Evolutionary conservation across 2,329 filamentous ascomycete genomes (phyloP).

Genomic region (Paecilomyces formosus): DNA sequence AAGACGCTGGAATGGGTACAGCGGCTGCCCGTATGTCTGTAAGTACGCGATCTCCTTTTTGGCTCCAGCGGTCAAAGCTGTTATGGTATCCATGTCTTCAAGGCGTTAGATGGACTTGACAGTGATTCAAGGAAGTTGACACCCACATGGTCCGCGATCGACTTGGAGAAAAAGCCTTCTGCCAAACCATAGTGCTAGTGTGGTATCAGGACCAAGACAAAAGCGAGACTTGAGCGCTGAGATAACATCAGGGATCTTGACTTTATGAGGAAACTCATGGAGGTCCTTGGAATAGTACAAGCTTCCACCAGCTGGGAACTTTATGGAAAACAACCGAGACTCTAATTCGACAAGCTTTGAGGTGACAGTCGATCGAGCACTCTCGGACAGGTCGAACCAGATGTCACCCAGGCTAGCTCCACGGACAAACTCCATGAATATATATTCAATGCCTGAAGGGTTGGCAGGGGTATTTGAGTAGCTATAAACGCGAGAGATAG

Average conservation of each 20-base stretch:
- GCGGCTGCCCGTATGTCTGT: conserved; percentile 14
- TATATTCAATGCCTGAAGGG: conserved; percentile 18
- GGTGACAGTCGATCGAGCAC: conserved; percentile 9
- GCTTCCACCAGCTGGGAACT: conserved; percentile 19
- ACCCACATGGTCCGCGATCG: conserved; percentile 18
- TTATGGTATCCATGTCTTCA: conserved; percentile 7
- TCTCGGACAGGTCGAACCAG: conserved; percentile 9
- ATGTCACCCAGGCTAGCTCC: conserved; percentile 10
- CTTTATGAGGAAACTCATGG: background rate
- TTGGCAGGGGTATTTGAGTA: conserved; percentile 15
- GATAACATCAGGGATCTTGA: conserved; percentile 3
- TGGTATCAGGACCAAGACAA: conserved; percentile 16
- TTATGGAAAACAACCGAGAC: conserved; percentile 5
- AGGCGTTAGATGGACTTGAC: background rate
- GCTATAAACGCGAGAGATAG: conserved; percentile 13
- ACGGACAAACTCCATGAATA: conserved; percentile 15
- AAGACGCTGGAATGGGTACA: conserved; percentile 13
- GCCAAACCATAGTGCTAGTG: conserved; percentile 17
- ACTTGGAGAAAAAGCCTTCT: conserved; percentile 11
- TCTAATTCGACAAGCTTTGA: conserved; percentile 13
- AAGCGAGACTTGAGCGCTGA: conserved; percentile 4
- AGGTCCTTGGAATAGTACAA: conserved; percentile 18
- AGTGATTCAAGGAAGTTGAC: background rate
- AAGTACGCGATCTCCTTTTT: conserved; percentile 18
- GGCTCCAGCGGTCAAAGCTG: conserved; percentile 8